Percentiles rank a stretch among this genome's conserved stretches.
Conservation (phyloP, 1,284 basidiomycete genomes). For the Flammula alnicola region DNA sequence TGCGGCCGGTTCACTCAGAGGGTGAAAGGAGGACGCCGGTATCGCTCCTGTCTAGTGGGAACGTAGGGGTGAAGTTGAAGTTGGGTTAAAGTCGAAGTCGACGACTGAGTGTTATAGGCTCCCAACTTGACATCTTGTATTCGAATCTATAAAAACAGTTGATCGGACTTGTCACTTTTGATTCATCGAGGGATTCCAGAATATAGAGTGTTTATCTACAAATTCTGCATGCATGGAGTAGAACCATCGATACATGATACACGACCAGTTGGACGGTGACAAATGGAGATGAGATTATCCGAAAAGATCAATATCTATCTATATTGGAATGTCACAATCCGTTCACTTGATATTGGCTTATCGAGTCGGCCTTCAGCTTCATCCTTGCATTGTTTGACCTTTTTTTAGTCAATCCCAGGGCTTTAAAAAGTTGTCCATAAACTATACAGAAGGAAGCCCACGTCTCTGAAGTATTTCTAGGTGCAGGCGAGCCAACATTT, state of each 20-base stretch:
- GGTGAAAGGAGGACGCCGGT: slow-evolving; percentile 13
- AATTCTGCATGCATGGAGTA: slow-evolving; percentile 9
- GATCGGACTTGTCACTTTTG: slow-evolving; percentile 4
- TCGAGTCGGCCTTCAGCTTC: no score
- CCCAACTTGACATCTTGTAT: background rate
- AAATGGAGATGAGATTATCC: background rate
- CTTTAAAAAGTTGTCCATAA: no score
- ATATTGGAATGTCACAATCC: no score
- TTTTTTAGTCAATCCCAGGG: no score
- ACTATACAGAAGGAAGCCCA: no score
- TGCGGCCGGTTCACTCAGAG: slow-evolving; percentile 45
- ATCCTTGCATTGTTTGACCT: no score
- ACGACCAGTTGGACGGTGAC: background rate
- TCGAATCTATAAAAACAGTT: background rate
- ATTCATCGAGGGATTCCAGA: slow-evolving; percentile 8
- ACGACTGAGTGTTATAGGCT: slow-evolving; percentile 4
- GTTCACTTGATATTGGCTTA: no score
- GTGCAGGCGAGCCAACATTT: background rate
- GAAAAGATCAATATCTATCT: background rate
- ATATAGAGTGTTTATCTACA: slow-evolving; percentile 5
- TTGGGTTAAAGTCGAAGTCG: background rate
- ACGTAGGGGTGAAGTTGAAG: slow-evolving; percentile 1
- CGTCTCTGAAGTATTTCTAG: no score
- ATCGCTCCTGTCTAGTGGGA: slow-evolving; percentile 2
- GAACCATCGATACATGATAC: slow-evolving; percentile 9